These are phyloP conservation scores for Phoma sp. DNA, from an alignment of 2,329 filamentous ascomycete genomes.

Conservation along the genomic window DNA sequence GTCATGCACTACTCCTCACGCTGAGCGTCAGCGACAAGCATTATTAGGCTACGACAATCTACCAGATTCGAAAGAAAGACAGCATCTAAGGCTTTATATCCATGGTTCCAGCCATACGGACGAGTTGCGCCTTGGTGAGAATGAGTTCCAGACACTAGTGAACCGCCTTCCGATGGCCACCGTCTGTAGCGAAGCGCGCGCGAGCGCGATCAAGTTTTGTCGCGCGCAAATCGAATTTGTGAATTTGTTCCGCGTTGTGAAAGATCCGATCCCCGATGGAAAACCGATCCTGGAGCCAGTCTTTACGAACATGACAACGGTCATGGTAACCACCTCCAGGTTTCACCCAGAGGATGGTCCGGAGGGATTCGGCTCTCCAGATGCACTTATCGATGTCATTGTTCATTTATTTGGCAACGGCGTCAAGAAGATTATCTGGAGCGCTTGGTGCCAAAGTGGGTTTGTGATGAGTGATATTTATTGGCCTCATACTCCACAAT, in stretches of 20 bases:
- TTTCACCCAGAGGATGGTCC: conserved; percentile 2
- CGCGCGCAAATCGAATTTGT: background rate
- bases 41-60: conserved; percentile 13
- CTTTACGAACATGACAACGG: conserved; percentile 13
- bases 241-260: background rate
- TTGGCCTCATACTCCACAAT: conserved; percentile 11
- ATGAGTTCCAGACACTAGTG: conserved; percentile 15
- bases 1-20: conserved; percentile 6
- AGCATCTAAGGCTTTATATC: conserved; percentile 12
- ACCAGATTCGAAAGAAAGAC: conserved; percentile 9
- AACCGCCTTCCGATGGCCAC: conserved; percentile 16
- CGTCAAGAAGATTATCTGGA: conserved; percentile 16
- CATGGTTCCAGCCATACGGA: conserved; percentile 1
- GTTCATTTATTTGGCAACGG: conserved; percentile 16
- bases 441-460: conserved; percentile 7
- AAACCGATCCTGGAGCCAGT: conserved; percentile 9
- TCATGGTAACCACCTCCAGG: conserved; percentile 10
- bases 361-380: conserved; percentile 13
- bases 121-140: conserved; percentile 9
- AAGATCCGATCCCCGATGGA: background rate
- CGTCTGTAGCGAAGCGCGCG: conserved; percentile 8
- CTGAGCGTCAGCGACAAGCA: conserved; percentile 16
- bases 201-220: conserved; percentile 5
- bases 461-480: conserved; percentile 10
- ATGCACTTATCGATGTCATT: conserved; percentile 16